These are phyloP conservation scores for Escovopsis sp. DNA, from an alignment of 2,329 filamentous ascomycete genomes.

Conservation along the genomic window DNA sequence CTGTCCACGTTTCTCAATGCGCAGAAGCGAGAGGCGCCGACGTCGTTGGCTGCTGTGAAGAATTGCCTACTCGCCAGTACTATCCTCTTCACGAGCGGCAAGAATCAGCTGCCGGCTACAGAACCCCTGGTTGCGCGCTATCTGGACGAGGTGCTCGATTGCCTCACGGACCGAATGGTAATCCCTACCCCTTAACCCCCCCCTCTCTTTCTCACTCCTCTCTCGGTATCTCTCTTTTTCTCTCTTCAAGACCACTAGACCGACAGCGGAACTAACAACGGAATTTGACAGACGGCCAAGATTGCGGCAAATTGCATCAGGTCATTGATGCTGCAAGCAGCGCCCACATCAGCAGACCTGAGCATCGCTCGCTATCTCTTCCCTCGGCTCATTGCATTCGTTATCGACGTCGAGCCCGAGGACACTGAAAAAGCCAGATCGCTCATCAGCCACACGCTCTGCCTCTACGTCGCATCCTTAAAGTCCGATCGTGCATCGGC, in stretches of 20 bases:
- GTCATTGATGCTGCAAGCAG: conserved; percentile 58
- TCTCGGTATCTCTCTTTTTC: too few species aligned
- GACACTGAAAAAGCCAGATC: conserved; percentile 65
- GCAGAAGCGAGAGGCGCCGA: conserved; percentile 59
- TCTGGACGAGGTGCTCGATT: conserved; percentile 71
- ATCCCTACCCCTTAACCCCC: too few species aligned
- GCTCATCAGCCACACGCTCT: conserved; percentile 60
- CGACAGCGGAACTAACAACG: too few species aligned
- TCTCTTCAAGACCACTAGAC: too few species aligned
- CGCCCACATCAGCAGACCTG: conserved; percentile 51
- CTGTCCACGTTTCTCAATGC: conserved; percentile 63
- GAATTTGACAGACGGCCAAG: conserved; percentile 55
- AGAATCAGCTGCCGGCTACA: conserved; percentile 55
- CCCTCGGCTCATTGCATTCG: conserved; percentile 62
- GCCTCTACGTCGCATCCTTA: conserved; percentile 47
- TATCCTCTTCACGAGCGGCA: conserved; percentile 71
- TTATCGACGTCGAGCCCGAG: conserved; percentile 53
- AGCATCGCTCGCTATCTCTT: conserved; percentile 61
- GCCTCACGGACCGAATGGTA: conserved; percentile 65
- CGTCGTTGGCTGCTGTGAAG: conserved; percentile 77
- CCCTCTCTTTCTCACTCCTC: too few species aligned
- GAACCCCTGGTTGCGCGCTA: conserved; percentile 65
- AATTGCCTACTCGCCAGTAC: conserved; percentile 82
- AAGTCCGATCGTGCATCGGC: conserved; percentile 32
- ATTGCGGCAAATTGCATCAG: conserved; percentile 84